These are phyloP conservation scores for Cercospora sp. DNA, from an alignment of 2,329 filamentous ascomycete species.

Conservation along the genomic window DNA sequence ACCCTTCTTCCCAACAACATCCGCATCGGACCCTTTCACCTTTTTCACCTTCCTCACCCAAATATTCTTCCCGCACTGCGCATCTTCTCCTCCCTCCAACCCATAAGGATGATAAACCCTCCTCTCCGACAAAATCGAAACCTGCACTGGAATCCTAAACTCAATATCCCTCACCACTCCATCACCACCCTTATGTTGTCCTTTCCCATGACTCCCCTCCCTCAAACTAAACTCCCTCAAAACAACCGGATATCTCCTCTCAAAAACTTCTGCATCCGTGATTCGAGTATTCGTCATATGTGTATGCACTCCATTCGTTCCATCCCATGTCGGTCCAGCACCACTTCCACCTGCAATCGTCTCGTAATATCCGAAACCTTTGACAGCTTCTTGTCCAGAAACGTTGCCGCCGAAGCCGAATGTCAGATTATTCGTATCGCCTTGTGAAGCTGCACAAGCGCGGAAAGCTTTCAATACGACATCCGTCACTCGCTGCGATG, in stretches of 20 bases:
- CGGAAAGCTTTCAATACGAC: conserved; percentile 79
- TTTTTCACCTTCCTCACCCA: conserved; percentile 73
- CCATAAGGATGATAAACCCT: conserved; percentile 79
- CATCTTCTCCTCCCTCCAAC: conserved; percentile 78
- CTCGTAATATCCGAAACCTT: conserved; percentile 84
- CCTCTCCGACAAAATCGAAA: conserved; percentile 75
- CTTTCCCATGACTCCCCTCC: conserved; percentile 62
- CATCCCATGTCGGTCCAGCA: conserved; percentile 71
- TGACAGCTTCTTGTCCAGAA: conserved; percentile 58
- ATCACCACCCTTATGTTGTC: conserved; percentile 70
- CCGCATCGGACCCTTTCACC: conserved; percentile 37
- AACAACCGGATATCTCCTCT: conserved; percentile 73
- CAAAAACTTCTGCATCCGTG: conserved; percentile 77
- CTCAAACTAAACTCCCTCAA: conserved; percentile 69
- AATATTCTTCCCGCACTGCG: conserved; percentile 75
- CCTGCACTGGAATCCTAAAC: conserved; percentile 74
- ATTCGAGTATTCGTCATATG: conserved; percentile 88
- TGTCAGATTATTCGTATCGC: conserved; percentile 81
- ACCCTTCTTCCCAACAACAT: conserved; percentile 25
- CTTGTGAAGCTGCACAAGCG: conserved; percentile 76
- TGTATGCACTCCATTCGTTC: conserved; percentile 73
- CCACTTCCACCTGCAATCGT: conserved; percentile 78
- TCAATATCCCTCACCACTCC: conserved; percentile 79
- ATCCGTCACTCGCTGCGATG: conserved; percentile 76
- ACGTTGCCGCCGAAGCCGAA: conserved; percentile 76